Evolutionary conservation across 495 filamentous ascomycete genomes (phyloP), one percentile per base, ranked within the genome.

Genomic region (Daldinia loculata): DNA sequence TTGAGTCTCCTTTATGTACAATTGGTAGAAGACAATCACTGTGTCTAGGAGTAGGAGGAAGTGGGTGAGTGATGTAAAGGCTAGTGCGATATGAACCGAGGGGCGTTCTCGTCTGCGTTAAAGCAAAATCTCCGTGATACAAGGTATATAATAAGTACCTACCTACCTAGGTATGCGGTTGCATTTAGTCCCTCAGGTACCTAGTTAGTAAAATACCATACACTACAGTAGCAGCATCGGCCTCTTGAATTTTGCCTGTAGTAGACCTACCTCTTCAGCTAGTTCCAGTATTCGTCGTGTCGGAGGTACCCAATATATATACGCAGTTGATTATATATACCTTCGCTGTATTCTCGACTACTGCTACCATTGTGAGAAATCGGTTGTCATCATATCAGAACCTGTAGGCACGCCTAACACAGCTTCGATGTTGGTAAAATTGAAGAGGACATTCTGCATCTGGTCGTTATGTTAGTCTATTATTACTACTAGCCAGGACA

Each of bases 401-500:
- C 32, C 70, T 6, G 61, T 34, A 6, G 32, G 14, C n/a, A 48
- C 26, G 6, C 57, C 70, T 19, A 69, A 55, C 8, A 61, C 48
- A 12, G 66, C 61, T 22, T 69, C 66, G 41, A 69, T 66, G n/a
- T 43, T 69, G 17, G 57, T 69, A 17, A 66, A 66, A 24, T 69
- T 56, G n/a, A 68, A 72, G n/a, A 72, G 60, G 22, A 63, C 55
- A 48, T 68, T 68, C 39, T 67, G 64, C 60, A 65, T 68, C 60
- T 72, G 27, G 12, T 3, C 6, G 24, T 27, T 27, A 3, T 14
- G 22, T 72, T 52, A 72, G 70, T 17, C 2, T 17, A 15, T 5
- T 26, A 15, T n/a, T 2, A 6, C 6, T 7, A 41, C 2, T 30
- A 52, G 8, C 11, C 22, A 12, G 43, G 19, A 6, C 4, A 39